A percentile compares a stretch with the other conserved stretches of the same genome.
Evolutionary conservation across 768 basidiomycete species (phyloP).

Genomic region (Pleurotus ostreatus): DNA sequence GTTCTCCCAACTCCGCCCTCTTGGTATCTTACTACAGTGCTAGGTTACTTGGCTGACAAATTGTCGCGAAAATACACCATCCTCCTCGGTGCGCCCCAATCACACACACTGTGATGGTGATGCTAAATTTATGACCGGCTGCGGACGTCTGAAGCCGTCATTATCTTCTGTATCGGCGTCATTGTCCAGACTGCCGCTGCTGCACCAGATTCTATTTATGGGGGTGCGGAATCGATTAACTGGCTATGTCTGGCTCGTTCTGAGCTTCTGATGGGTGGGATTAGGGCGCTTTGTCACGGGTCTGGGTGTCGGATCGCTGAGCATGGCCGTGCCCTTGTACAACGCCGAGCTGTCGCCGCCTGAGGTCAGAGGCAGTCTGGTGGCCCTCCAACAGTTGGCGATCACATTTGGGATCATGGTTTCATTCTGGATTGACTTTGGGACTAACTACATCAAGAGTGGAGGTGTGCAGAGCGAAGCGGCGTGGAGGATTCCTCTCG

Average conservation of each 20-base stretch:
- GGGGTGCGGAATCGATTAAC: constrained; percentile 28
- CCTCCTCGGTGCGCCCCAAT: constrained; percentile 38
- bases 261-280: too few relatives aligned
- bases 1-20: background rate
- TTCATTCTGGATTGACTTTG: constrained; percentile 51
- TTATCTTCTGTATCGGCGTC: constrained; percentile 67
- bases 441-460: constrained; percentile 69
- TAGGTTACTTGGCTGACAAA: constrained; percentile 63
- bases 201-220: constrained; percentile 60
- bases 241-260: too few relatives aligned
- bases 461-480: constrained; percentile 53
- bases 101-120: background rate
- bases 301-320: constrained; percentile 76
- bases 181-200: constrained; percentile 65
- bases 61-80: constrained; percentile 74
- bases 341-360: constrained; percentile 72
- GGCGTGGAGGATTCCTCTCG: constrained; percentile 75
- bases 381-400: constrained; percentile 78
- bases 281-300: constrained; percentile 71
- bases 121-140: too few relatives aligned
- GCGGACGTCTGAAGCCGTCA: constrained; percentile 34
- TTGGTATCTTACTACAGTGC: background rate
- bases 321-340: constrained; percentile 82
- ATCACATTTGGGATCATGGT: constrained; percentile 81
- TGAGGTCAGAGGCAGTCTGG: constrained; percentile 77